Evolutionary conservation across 305 asterid genomes (phyloP).

Genomic region (Petunia hybrid): DNA sequence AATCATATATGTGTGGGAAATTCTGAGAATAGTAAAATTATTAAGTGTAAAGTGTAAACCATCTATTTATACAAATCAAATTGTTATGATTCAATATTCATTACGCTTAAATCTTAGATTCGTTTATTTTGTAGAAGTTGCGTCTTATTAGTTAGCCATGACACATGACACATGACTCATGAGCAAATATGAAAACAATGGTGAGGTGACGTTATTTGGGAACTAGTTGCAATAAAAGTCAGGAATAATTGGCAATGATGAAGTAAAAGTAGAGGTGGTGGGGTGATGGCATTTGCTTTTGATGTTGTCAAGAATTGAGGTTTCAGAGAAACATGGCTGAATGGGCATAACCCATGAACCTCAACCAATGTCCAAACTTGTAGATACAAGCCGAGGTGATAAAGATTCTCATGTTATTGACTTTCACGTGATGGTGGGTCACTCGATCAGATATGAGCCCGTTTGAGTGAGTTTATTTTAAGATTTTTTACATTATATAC

Average conservation of each 20-base stretch:
- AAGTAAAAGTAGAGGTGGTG: not conserved
- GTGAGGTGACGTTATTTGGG: not conserved
- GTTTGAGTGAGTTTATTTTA: too few species aligned
- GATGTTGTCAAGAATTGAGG: constrained; percentile 30
- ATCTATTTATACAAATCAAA: too few species aligned
- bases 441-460: not conserved
- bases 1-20: too few species aligned
- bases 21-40: too few species aligned
- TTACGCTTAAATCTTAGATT: too few species aligned
- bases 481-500: too few species aligned
- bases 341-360: constrained; percentile 21
- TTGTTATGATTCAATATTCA: too few species aligned
- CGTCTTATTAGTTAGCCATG: too few species aligned
- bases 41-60: too few species aligned
- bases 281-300: not conserved
- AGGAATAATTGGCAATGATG: constrained; percentile 16
- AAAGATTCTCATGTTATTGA: constrained; percentile 30
- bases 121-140: too few species aligned
- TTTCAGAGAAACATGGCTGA: constrained; percentile 20
- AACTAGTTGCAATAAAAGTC: not conserved
- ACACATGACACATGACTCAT: too few species aligned
- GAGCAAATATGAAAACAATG: not conserved
- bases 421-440: constrained; percentile 36
- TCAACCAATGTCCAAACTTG: constrained; percentile 17
- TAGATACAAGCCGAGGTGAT: constrained; percentile 27